These are phyloP conservation scores for Boletus fagicola DNA, from an alignment of 768 basidiomycete species.

Conservation along the genomic window DNA sequence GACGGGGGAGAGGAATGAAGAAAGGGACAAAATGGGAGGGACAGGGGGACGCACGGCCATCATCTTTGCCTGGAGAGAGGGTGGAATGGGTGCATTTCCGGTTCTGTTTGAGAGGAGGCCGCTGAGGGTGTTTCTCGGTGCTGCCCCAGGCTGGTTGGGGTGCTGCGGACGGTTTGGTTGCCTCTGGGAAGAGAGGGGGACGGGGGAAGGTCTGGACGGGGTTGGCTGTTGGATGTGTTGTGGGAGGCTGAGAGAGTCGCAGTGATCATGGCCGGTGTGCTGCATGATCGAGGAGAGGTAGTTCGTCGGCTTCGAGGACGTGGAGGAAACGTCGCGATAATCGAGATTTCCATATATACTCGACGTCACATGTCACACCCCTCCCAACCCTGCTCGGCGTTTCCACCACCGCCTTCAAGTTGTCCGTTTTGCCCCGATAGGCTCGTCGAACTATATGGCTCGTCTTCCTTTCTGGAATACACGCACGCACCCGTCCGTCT, in stretches of 20 bases:
- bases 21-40: background rate
- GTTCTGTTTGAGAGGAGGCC: constrained; percentile 45
- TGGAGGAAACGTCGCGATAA: constrained; percentile 28
- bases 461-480: background rate
- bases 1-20: constrained; percentile 22
- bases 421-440: background rate
- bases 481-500: background rate
- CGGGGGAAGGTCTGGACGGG: background rate
- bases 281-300: constrained; percentile 18
- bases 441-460: background rate
- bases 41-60: constrained; percentile 60
- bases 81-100: constrained; percentile 73
- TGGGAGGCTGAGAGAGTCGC: constrained; percentile 1
- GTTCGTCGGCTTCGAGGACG: constrained; percentile 7
- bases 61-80: constrained; percentile 90
- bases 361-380: constrained; percentile 24
- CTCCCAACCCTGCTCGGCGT: too few species aligned
- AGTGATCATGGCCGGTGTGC: constrained; percentile 17
- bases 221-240: background rate
- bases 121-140: constrained; percentile 32
- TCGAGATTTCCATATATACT: constrained; percentile 38
- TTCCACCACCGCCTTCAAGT: background rate
- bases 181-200: constrained; percentile 5
- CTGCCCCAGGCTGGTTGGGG: constrained; percentile 7
- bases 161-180: constrained; percentile 18